Base-by-base conservation (phyloP, 441 rosid genomes). In the Pelargonium exstipulatum region DNA sequence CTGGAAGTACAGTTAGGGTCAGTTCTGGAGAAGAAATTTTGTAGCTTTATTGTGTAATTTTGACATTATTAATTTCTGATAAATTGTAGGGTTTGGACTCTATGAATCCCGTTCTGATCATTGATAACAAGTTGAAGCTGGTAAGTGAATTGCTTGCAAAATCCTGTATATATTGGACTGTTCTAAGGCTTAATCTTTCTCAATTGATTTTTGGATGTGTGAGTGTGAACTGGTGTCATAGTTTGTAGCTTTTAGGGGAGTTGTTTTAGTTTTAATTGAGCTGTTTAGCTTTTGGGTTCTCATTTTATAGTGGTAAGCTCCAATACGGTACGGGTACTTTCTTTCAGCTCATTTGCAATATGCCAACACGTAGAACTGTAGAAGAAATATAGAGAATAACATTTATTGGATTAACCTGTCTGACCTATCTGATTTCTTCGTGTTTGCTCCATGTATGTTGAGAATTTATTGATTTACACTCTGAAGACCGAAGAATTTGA, bases 71-170 rank as follows among this genome's bases (percentile, higher is more conserved):
- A 10, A 51, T 24, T 35, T 3, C 2, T 66, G 66, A 43, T 68
- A 64, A 55, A 53, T 49, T 74, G 68, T 75, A 88, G 92, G 90
- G 87, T 64, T 78, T 86, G 71, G 85, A 84, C 67, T 86, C 90
- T 1, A 64, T 76, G 70, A 82, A 81, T 45, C 92, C 90, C 9
- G 9, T 82, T 45, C 68, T 88, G 80, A 60, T 78, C 14, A 84
- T 86, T 1, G 90, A 79, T 67, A 73, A 74, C 75, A 88, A 80
- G 53, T 58, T 82, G 66, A 88, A 82, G 80, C 77, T 88, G 83
- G 90, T 86, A 75, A 82, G 87, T 83, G 64, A 5, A 57, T 49
- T 3, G 45, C 48, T 64, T 64, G 8, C 58, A 6, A 9, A 63
- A 24, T 24, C 26, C 0, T 24, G 26, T 24, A 24, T 24, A 24